A percentile compares a stretch with the other conserved stretches of the same genome.
Evolutionary conservation across 2,329 filamentous ascomycete genomes (phyloP).

Genomic region (Tolypocladium cylindrosporum): DNA sequence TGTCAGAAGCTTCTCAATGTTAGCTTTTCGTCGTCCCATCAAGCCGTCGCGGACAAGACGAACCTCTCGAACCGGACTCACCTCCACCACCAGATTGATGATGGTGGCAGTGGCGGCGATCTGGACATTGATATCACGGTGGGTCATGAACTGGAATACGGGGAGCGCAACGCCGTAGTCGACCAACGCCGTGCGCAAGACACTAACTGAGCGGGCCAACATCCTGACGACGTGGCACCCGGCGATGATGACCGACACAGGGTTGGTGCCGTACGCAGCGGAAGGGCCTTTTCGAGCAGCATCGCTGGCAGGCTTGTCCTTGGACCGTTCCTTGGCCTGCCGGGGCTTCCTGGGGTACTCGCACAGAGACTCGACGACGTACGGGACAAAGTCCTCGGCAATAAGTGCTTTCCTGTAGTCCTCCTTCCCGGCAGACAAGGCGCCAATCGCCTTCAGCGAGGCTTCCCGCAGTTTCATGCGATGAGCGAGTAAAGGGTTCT

Average conservation of each 20-base stretch:
- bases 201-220: slow-evolving; percentile 73
- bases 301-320: slow-evolving; percentile 25
- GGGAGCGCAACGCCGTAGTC: slow-evolving; percentile 76
- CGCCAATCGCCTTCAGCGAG: slow-evolving; percentile 69
- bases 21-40: slow-evolving; percentile 7
- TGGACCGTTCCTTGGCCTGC: slow-evolving; percentile 29
- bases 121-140: slow-evolving; percentile 68
- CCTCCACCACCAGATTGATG: slow-evolving; percentile 77
- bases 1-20: slow-evolving; percentile 51
- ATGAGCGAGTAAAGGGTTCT: slow-evolving; percentile 52
- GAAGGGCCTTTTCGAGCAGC: slow-evolving; percentile 16
- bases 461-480: slow-evolving; percentile 68
- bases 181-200: slow-evolving; percentile 76
- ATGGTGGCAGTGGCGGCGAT: slow-evolving; percentile 77
- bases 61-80: slow-evolving; percentile 86
- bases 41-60: not conserved
- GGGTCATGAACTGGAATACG: slow-evolving; percentile 63
- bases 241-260: slow-evolving; percentile 67
- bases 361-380: slow-evolving; percentile 71
- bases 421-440: slow-evolving; percentile 72
- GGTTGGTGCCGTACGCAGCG: slow-evolving; percentile 59
- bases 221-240: slow-evolving; percentile 76
- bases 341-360: slow-evolving; percentile 43
- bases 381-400: slow-evolving; percentile 68
- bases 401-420: slow-evolving; percentile 75